phyloP scores from a whole-genome alignment of 2,329 filamentous ascomycete genomes.

The Rhynchosporium agropyri region DNA sequence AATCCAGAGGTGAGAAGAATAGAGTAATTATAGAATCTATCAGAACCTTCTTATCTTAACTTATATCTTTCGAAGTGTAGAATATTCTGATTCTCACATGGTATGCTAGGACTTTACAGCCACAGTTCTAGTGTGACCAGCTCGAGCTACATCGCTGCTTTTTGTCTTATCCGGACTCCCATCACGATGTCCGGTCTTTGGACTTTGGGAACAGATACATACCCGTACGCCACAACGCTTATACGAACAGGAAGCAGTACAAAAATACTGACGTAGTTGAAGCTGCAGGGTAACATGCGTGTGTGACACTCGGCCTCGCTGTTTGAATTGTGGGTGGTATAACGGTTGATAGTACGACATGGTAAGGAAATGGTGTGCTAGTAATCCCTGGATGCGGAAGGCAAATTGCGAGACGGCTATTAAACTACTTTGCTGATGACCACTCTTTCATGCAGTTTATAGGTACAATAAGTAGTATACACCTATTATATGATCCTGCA shows the following conservation, averaged over 20 bases:
- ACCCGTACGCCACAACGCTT: not conserved
- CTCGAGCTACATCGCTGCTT: slow-evolving; percentile 1
- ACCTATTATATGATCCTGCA: too few relatives aligned
- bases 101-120: not conserved
- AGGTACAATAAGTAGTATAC: too few relatives aligned
- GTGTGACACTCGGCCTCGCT: not conserved
- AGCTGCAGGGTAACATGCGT: not conserved
- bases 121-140: too few relatives aligned
- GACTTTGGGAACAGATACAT: not conserved
- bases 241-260: not conserved
- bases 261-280: slow-evolving; percentile 6
- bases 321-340: not conserved
- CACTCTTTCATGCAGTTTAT: too few relatives aligned
- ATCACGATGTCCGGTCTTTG: not conserved
- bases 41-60: not conserved
- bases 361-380: too few relatives aligned
- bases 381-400: not conserved
- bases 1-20: not conserved
- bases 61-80: not conserved
- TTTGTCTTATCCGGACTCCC: slow-evolving; percentile 6
- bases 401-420: too few relatives aligned
- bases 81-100: not conserved
- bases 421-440: not conserved
- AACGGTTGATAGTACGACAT: too few relatives aligned
- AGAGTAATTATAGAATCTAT: not conserved